Base-by-base conservation (phyloP, 1,284 basidiomycete genomes). In the Fomitopsis pinicola region DNA sequence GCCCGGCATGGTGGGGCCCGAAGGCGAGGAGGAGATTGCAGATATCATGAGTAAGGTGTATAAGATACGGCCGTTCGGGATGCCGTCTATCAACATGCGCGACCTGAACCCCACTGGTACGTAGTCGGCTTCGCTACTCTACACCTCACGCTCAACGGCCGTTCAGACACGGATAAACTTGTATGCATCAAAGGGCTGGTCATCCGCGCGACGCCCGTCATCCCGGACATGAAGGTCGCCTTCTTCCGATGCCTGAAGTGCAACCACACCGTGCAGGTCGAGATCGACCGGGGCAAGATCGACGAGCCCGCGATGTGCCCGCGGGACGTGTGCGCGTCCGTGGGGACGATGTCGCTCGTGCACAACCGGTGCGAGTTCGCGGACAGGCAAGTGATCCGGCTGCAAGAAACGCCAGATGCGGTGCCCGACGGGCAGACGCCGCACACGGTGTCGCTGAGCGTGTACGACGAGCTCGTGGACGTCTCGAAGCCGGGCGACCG, bases 211-310 rank as follows among this genome's bases (percentile, higher is more conserved):
- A 98, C 97, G 0, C 94, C 97, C 4, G 91, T 99, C 70, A 98
- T 99, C 61, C 97, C 97, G 2, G 97, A 99, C 76, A 99, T 99
- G 97, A 95, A 95, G 77, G 84, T 87, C 70, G 97, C 96, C 36
- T 99, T 99, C 81, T 99, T 99, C 87, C 92, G 96, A 54, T 99
- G 97, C 77, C 80, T 94, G n/a, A 91, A 90, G 44, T 99, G 97
- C 75, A 91, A 91, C 62, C 96, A 99, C 75, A 97, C 96, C 5
- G 87, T 95, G 7, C 91, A 94, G 72, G 93, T 94, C 64, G 95
- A 97, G 71, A 97, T 99, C 60, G 95, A 98, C 75, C 89, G 96
- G 12, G 97, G 97, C 44, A 92, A 94, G 74, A 98, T 99, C 68
- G 87, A 91, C 71, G 97, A 99, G 75, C 97, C 97, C 1, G 82